These are phyloP conservation scores for Exophiala phaeomuriformis DNA, from an alignment of 2,329 filamentous ascomycete species.

Conservation along the genomic window DNA sequence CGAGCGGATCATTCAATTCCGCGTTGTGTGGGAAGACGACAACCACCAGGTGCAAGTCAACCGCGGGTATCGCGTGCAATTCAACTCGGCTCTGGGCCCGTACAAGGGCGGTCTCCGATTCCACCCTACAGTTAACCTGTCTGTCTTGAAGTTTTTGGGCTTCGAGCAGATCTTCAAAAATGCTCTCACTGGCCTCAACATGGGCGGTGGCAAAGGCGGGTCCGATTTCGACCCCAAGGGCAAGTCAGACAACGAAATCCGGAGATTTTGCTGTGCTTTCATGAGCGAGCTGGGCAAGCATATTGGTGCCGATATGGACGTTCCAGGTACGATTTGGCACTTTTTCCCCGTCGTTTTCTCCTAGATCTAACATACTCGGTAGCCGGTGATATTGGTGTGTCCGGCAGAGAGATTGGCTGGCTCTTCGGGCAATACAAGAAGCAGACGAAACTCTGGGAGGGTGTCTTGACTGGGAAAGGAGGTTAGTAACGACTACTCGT, in stretches of 20 bases:
- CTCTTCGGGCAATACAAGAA: constrained; percentile 91
- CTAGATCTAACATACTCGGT: constrained; percentile 10
- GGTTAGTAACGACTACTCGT: constrained; percentile 27
- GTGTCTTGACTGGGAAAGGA: constrained; percentile 93
- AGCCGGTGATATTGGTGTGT: constrained; percentile 93
- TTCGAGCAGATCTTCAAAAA: constrained; percentile 99
- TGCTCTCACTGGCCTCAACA: constrained; percentile 88
- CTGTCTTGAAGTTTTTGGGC: constrained; percentile 86
- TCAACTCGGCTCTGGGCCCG: constrained; percentile 93
- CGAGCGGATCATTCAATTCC: constrained; percentile 95
- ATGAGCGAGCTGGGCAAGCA: constrained; percentile 94
- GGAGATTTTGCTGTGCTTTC: constrained; percentile 91
- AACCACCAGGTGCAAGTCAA: constrained; percentile 83
- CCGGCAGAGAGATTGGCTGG: constrained; percentile 85
- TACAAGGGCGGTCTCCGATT: constrained; percentile 97
- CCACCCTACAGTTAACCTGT: constrained; percentile 68
- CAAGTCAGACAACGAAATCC: constrained; percentile 95
- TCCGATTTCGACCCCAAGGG: constrained; percentile 99
- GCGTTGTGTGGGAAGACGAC: constrained; percentile 95
- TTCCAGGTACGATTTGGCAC: constrained; percentile 48
- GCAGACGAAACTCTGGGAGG: constrained; percentile 85
- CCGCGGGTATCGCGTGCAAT: constrained; percentile 92
- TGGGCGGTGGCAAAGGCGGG: constrained; percentile 96
- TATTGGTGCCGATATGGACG: constrained; percentile 92
- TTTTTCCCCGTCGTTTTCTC: neutral